phyloP scores from a whole-genome alignment of 1,284 basidiomycete genomes.

The Cryptococcus floricola region DNA sequence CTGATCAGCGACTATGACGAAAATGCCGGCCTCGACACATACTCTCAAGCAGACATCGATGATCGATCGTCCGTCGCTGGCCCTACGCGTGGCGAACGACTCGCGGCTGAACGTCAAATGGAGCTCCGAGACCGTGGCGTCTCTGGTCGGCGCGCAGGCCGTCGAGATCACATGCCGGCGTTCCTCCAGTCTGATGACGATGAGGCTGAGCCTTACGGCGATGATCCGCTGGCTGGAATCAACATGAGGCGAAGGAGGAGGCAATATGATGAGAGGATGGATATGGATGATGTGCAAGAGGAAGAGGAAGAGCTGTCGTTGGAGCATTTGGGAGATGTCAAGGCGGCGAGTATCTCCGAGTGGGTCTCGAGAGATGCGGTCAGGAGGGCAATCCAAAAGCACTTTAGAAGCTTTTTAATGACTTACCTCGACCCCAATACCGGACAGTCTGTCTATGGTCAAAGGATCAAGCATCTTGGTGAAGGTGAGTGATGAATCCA shows the following conservation, averaged over 20 bases:
- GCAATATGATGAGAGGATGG: constrained; percentile 82
- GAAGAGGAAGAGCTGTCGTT: constrained; percentile 87
- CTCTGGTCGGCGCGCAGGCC: constrained; percentile 64
- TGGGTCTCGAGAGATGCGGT: constrained; percentile 95
- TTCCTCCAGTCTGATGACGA: constrained; percentile 77
- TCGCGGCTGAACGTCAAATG: constrained; percentile 85
- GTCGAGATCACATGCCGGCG: constrained; percentile 71
- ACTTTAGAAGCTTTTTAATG: constrained; percentile 94
- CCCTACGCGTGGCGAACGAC: constrained; percentile 68
- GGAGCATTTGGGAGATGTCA: constrained; percentile 95
- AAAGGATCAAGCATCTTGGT: constrained; percentile 86
- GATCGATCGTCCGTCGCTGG: constrained; percentile 74
- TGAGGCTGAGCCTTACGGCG: constrained; percentile 57
- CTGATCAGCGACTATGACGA: constrained; percentile 73
- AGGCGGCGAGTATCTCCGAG: constrained; percentile 91
- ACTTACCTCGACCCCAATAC: constrained; percentile 83
- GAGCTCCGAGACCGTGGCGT: constrained; percentile 77
- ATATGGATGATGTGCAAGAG: constrained; percentile 72
- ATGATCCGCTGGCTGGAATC: constrained; percentile 62
- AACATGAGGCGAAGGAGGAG: constrained; percentile 67
- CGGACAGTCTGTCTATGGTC: constrained; percentile 89
- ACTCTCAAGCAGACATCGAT: constrained; percentile 81
- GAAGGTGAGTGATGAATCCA: constrained; percentile 64
- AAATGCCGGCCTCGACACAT: constrained; percentile 78
- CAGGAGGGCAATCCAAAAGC: constrained; percentile 79